Percentiles rank a stretch among this genome's conserved stretches.
These are phyloP conservation scores for Cutaneotrichosporon curvatum DNA, from an alignment of 1,284 basidiomycete genomes.

Conservation along the genomic window DNA sequence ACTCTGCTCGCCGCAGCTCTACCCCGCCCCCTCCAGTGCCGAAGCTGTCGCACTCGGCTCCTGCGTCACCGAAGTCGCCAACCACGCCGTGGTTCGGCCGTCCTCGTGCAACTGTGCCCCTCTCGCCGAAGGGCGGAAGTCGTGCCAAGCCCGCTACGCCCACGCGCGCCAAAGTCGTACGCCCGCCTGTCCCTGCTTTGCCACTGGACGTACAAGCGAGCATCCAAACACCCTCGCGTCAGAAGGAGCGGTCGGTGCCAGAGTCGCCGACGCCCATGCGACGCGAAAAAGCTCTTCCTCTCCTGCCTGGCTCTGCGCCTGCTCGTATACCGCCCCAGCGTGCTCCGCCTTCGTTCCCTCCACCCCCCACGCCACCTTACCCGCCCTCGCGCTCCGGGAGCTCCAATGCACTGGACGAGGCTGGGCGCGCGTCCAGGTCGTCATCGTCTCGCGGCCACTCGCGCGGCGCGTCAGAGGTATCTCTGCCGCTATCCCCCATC, in stretches of 20 bases:
- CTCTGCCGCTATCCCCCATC: too few relatives aligned
- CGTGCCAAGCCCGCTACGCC: too few relatives aligned
- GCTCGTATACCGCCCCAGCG: conserved; percentile 8
- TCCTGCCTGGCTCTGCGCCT: background rate
- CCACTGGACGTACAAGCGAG: background rate
- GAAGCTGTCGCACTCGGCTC: background rate
- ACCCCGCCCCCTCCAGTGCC: background rate
- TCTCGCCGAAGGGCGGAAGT: too few relatives aligned
- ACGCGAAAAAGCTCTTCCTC: background rate
- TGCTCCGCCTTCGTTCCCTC: conserved; percentile 10
- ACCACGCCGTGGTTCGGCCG: conserved; percentile 6
- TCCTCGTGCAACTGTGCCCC: background rate
- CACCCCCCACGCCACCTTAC: conserved; percentile 9
- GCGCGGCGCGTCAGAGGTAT: background rate
- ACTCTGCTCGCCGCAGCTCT: background rate
- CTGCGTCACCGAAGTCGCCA: background rate
- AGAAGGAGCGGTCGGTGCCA: background rate
- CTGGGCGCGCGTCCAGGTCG: background rate
- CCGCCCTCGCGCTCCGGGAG: conserved; percentile 4
- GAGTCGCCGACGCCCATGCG: background rate
- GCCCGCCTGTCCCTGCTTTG: background rate
- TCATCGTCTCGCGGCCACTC: background rate
- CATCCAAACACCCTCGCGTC: background rate
- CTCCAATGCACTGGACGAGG: background rate
- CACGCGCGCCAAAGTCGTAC: too few relatives aligned